A percentile compares a stretch with the other conserved stretches of the same genome.
Conservation (phyloP, 148 eudicot species). For the Vaccinium darrowii region DNA sequence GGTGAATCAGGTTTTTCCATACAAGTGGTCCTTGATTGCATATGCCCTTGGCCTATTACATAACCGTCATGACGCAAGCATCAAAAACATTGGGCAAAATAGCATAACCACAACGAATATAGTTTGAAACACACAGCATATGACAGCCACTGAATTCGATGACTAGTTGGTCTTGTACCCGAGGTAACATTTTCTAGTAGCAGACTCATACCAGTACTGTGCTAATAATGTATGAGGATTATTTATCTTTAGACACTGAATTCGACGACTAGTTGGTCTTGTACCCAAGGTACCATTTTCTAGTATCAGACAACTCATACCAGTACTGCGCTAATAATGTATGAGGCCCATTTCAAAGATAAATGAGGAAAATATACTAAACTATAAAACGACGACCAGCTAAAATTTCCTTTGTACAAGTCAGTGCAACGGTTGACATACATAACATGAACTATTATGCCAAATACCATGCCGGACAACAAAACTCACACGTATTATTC, state of each 20-base stretch:
- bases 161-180: neutral
- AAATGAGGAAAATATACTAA: neutral
- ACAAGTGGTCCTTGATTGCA: neutral
- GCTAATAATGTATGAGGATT: neutral
- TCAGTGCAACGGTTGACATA: neutral
- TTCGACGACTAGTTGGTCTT: neutral
- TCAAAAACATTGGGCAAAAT: neutral
- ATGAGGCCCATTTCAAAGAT: neutral
- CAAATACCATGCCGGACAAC: neutral
- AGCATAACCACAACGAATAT: neutral
- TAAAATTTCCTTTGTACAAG: neutral
- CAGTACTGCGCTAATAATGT: neutral
- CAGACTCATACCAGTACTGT: neutral
- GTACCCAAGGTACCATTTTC: neutral
- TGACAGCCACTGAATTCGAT: neutral
- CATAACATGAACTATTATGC: neutral
- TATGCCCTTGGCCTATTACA: neutral
- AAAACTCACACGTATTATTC: constrained; percentile 27
- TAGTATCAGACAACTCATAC: neutral
- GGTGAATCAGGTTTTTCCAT: neutral
- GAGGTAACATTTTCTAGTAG: neutral
- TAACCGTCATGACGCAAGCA: neutral
- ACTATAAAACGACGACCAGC: neutral
- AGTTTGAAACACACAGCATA: neutral
- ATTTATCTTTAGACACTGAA: neutral